Conservation (phyloP, 75 land plant genomes). For the Larix kaempferi region DNA sequence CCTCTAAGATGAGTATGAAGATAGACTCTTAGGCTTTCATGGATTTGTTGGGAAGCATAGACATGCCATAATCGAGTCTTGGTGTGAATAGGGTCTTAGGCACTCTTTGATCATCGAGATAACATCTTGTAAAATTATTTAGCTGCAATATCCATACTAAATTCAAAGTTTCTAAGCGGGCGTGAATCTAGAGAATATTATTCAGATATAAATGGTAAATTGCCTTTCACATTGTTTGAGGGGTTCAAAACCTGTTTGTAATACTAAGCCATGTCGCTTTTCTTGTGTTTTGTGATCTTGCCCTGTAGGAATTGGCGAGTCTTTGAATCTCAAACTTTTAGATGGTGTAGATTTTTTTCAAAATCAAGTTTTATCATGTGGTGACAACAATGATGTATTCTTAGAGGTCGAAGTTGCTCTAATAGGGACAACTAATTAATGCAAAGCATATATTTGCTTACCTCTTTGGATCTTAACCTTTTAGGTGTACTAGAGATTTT, state of each 20-base stretch:
- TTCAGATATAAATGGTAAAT: neutral
- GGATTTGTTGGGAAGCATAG: neutral
- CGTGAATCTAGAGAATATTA: neutral
- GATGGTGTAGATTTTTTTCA: neutral
- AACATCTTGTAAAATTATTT: neutral
- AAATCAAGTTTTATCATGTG: neutral
- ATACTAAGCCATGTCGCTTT: neutral
- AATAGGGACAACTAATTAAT: too few relatives aligned
- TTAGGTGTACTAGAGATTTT: neutral
- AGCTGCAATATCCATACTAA: neutral
- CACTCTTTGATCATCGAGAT: neutral
- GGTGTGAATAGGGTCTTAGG: neutral
- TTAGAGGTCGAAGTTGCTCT: too few relatives aligned
- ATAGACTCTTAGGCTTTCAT: neutral
- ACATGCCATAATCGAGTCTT: neutral
- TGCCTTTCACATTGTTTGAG: neutral
- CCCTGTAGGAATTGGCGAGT: neutral
- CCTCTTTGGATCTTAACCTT: neutral
- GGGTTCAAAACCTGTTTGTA: neutral
- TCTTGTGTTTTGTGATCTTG: neutral
- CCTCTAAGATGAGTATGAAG: neutral
- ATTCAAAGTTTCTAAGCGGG: neutral
- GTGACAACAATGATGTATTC: too few relatives aligned
- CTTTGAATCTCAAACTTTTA: neutral
- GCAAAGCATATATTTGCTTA: too few relatives aligned